phyloP scores from a whole-genome alignment of 139 green algal species.

The Marvania coccoides region DNA sequence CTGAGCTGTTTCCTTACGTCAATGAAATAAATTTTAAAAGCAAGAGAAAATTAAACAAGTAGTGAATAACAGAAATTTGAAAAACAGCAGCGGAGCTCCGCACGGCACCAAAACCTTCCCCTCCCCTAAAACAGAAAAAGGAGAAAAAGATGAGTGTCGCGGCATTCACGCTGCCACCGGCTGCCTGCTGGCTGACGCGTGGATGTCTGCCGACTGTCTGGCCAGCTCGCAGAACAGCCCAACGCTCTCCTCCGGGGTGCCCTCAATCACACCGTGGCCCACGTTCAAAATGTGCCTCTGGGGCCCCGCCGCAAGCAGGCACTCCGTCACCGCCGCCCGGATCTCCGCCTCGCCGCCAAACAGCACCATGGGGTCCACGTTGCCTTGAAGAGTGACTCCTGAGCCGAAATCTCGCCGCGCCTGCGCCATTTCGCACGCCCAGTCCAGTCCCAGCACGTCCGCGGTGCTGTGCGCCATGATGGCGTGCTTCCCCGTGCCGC shows the following conservation, averaged over 20 bases:
- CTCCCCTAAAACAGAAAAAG: neutral
- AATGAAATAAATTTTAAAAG: neutral
- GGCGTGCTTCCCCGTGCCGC: conserved; percentile 80
- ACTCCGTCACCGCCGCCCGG: conserved; percentile 44
- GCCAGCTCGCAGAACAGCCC: conserved; percentile 84
- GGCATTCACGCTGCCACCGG: neutral
- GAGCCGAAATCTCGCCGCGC: conserved; percentile 54
- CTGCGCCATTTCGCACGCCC: conserved; percentile 66
- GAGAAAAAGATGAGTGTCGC: neutral
- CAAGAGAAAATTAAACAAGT: neutral
- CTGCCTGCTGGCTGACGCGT: neutral
- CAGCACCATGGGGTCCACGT: conserved; percentile 93
- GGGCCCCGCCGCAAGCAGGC: conserved; percentile 48
- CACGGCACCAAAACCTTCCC: neutral
- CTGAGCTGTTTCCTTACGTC: neutral
- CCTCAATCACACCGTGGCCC: conserved; percentile 82
- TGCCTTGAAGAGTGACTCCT: conserved; percentile 45
- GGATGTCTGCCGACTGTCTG: conserved; percentile 36
- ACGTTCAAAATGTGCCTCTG: conserved; percentile 90
- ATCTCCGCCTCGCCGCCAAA: conserved; percentile 74
- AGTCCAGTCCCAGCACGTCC: conserved; percentile 93
- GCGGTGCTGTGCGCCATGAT: conserved; percentile 45
- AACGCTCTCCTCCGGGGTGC: conserved; percentile 87
- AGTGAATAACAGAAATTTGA: neutral
- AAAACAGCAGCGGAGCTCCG: too few relatives aligned